Conservation (phyloP, 257 asterid genomes). For the Nemophila menziesii region DNA sequence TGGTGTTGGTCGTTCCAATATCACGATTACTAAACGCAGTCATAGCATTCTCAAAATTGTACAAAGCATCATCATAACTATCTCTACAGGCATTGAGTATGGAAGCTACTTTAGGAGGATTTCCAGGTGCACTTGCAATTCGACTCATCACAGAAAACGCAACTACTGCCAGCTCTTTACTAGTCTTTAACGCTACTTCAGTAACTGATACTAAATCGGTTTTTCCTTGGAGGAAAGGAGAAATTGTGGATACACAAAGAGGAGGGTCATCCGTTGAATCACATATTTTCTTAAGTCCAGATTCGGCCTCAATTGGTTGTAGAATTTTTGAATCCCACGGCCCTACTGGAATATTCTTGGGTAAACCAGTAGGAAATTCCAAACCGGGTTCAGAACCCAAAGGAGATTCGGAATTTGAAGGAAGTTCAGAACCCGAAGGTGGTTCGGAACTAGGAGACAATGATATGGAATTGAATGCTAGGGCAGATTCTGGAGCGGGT, state of each 20-base stretch:
- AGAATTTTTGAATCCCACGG: not conserved
- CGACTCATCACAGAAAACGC: conserved; percentile 4
- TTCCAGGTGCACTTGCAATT: conserved; percentile 7
- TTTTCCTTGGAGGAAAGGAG: conserved; percentile 7
- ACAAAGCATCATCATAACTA: conserved; percentile 14
- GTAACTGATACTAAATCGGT: conserved; percentile 4
- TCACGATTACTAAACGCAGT: conserved; percentile 7
- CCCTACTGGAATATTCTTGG: too few species aligned
- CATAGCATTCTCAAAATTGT: conserved; percentile 8
- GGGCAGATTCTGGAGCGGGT: not conserved
- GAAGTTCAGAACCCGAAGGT: not conserved
- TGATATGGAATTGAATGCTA: too few species aligned
- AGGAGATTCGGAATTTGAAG: not conserved
- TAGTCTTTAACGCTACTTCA: conserved; percentile 8
- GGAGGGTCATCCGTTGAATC: conserved; percentile 20
- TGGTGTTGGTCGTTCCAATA: conserved; percentile 12
- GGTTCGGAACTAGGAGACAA: too few species aligned
- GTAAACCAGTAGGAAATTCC: too few species aligned
- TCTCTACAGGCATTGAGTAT: conserved; percentile 15
- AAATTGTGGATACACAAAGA: conserved; percentile 19
- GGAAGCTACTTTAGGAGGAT: conserved; percentile 6
- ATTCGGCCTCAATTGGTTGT: not conserved
- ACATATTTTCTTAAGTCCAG: conserved; percentile 15
- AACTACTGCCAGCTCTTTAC: conserved; percentile 12
- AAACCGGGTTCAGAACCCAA: too few species aligned